Conservation (phyloP, 1,139 yeast species). For the Saccharomyces hybrid region DNA sequence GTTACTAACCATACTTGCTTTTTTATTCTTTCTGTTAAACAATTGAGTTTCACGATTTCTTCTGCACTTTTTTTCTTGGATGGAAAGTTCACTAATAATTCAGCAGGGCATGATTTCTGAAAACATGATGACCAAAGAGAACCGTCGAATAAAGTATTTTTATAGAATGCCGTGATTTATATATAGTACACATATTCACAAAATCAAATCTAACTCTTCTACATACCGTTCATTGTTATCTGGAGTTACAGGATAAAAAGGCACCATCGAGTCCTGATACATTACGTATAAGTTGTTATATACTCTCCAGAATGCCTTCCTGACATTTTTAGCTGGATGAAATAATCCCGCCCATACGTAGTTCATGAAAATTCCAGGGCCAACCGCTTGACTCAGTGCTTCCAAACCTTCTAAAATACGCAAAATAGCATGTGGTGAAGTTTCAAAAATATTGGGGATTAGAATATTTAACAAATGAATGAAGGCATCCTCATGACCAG, state of each 20-base stretch:
- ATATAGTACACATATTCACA: conserved; percentile 11
- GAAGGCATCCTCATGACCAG: conserved; percentile 67
- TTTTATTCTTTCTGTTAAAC: neutral
- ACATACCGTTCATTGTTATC: conserved; percentile 27
- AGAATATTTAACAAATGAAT: conserved; percentile 67
- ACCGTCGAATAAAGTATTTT: neutral
- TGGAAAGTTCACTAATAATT: neutral
- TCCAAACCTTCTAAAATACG: conserved; percentile 79
- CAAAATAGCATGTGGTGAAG: conserved; percentile 88
- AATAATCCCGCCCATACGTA: conserved; percentile 85
- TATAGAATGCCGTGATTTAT: neutral
- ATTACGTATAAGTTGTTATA: conserved; percentile 74
- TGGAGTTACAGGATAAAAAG: conserved; percentile 63
- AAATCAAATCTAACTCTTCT: conserved; percentile 36
- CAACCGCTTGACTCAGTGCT: conserved; percentile 63
- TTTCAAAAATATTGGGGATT: conserved; percentile 81
- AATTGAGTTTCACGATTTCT: neutral
- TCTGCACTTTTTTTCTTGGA: neutral
- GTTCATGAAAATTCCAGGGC: conserved; percentile 66
- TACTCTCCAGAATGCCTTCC: conserved; percentile 78
- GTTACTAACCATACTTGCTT: neutral
- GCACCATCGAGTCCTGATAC: conserved; percentile 69
- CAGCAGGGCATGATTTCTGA: neutral
- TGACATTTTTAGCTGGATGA: conserved; percentile 87
- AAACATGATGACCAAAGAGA: neutral